A percentile compares a stretch with the other conserved stretches of the same genome.
Evolutionary conservation across 768 basidiomycete genomes (phyloP).

Genomic region (Holtermannia corniformis): DNA sequence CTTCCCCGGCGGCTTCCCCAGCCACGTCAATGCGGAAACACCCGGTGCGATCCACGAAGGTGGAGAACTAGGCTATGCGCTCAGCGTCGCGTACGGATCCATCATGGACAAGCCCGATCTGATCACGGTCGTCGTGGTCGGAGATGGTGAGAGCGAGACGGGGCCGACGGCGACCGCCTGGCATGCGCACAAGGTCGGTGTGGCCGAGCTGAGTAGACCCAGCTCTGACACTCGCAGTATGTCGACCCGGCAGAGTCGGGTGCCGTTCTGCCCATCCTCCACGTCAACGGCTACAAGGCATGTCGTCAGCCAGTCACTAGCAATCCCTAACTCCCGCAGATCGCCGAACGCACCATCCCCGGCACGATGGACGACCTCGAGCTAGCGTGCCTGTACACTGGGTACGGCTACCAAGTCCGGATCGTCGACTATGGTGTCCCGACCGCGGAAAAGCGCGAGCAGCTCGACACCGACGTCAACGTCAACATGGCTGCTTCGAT

Average conservation of each 20-base stretch:
- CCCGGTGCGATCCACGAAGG: conserved; percentile 89
- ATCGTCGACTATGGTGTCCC: conserved; percentile 54
- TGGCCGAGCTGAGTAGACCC: neutral
- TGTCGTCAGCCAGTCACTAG: neutral
- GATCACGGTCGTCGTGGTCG: conserved; percentile 69
- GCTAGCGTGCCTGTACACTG: conserved; percentile 44
- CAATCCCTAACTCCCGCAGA: conserved; percentile 50
- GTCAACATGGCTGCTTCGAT: conserved; percentile 69
- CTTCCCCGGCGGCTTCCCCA: conserved; percentile 73
- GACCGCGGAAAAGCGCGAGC: conserved; percentile 45
- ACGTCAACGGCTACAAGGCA: conserved; percentile 52
- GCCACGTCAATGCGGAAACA: conserved; percentile 65
- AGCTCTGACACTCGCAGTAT: conserved; percentile 43
- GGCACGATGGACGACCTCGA: conserved; percentile 88
- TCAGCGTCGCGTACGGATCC: conserved; percentile 74
- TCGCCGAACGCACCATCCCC: conserved; percentile 78
- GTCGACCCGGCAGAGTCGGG: conserved; percentile 83
- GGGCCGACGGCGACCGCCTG: conserved; percentile 47
- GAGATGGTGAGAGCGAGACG: conserved; percentile 61
- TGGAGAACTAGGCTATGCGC: conserved; percentile 75
- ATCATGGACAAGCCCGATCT: conserved; percentile 87
- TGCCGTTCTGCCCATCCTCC: conserved; percentile 81
- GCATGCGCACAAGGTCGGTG: conserved; percentile 62
- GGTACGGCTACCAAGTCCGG: conserved; percentile 77
- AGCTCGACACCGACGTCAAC: conserved; percentile 48